phyloP scores from a whole-genome alignment of 2,329 filamentous ascomycete genomes.

The Xylaria sp. region DNA sequence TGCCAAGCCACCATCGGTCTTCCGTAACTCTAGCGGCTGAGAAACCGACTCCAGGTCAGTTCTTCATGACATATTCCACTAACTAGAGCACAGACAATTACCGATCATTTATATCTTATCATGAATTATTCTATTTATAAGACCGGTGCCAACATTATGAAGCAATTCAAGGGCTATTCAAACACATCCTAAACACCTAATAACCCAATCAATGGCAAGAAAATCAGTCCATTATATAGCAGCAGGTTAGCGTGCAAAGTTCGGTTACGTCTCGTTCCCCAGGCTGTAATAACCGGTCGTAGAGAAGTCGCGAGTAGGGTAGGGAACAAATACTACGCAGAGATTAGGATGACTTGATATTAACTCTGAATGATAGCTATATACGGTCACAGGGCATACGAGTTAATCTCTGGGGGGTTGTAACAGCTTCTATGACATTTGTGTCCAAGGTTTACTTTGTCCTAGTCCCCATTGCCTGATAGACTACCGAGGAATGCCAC shows the following conservation, averaged over 20 bases:
- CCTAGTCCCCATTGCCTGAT: too few relatives aligned
- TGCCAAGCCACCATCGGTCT: too few relatives aligned
- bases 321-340: neutral
- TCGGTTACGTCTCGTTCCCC: neutral
- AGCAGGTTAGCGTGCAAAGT: neutral
- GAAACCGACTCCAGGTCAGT: neutral
- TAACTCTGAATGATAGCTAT: too few relatives aligned
- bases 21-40: too few relatives aligned
- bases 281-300: neutral
- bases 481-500: too few relatives aligned
- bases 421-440: too few relatives aligned
- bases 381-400: too few relatives aligned
- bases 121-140: neutral
- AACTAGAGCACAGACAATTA: neutral
- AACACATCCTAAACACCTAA: too few relatives aligned
- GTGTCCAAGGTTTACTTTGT: too few relatives aligned
- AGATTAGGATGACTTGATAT: neutral
- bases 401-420: too few relatives aligned
- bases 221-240: neutral
- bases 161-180: neutral
- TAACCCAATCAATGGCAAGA: neutral
- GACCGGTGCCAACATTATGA: too few relatives aligned
- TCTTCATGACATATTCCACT: neutral
- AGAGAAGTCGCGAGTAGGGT: neutral
- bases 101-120: neutral